Evolutionary conservation across 768 basidiomycete species (phyloP).

Genomic region (Agaricus sinodeliciosus): DNA sequence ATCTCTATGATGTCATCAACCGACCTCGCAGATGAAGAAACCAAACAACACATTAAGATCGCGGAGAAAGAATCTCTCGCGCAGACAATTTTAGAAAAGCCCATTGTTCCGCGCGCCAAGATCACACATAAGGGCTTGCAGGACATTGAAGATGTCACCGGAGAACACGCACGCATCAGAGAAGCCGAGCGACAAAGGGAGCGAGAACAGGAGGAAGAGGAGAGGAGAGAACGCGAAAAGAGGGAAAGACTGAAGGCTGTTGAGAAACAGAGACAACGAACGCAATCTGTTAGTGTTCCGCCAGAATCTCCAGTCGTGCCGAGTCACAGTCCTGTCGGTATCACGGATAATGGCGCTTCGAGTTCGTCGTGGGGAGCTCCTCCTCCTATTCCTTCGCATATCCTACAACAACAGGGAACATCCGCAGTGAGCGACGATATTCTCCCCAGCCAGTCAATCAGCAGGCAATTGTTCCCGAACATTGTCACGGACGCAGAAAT

Average conservation of each 20-base stretch:
- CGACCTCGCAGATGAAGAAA: constrained; percentile 84
- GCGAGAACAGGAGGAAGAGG: constrained; percentile 61
- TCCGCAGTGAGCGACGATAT: constrained; percentile 14
- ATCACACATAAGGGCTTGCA: constrained; percentile 92
- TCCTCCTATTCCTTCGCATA: constrained; percentile 48
- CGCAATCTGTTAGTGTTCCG: constrained; percentile 55
- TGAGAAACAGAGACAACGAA: constrained; percentile 35
- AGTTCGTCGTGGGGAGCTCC: constrained; percentile 50
- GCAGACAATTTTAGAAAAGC: constrained; percentile 77
- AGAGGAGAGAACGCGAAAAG: constrained; percentile 64
- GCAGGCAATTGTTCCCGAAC: constrained; percentile 23
- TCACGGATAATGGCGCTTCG: constrained; percentile 15
- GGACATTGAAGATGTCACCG: constrained; percentile 78
- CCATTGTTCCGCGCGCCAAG: constrained; percentile 62
- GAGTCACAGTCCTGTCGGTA: constrained; percentile 26
- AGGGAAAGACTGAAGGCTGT: constrained; percentile 50
- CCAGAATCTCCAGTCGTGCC: constrained; percentile 63
- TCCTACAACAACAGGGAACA: constrained; percentile 21
- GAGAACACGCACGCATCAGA: constrained; percentile 28
- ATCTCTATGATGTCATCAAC: constrained; percentile 84
- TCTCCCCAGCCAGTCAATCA: constrained; percentile 12
- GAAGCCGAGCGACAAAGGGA: constrained; percentile 56
- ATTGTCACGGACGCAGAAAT: constrained; percentile 29
- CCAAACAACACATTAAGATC: constrained; percentile 72
- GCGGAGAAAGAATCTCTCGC: constrained; percentile 79